A percentile compares a stretch with the other conserved stretches of the same genome.
Evolutionary conservation across 805 yeast genomes (phyloP).

Genomic region (Candida taoyuanica): DNA sequence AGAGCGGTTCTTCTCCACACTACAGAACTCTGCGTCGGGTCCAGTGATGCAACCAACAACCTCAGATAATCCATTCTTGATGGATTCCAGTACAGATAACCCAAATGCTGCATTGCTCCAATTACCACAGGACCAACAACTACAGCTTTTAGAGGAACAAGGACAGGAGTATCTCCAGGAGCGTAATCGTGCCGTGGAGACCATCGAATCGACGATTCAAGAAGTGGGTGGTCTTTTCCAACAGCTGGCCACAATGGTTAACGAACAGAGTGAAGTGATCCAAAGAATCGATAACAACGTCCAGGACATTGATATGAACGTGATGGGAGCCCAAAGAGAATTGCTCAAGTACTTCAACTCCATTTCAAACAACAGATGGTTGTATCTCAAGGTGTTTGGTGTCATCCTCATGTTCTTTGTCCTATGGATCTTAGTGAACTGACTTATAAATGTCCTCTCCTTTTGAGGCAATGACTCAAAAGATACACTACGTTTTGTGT

Average conservation of each 20-base stretch:
- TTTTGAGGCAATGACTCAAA: no score
- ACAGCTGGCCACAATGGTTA: slow-evolving; percentile 95
- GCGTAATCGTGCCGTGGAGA: slow-evolving; percentile 86
- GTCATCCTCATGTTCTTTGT: slow-evolving; percentile 72
- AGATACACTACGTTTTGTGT: no score
- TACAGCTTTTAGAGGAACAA: slow-evolving; percentile 82
- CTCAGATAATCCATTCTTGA: slow-evolving; percentile 36
- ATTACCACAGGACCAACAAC: slow-evolving; percentile 82
- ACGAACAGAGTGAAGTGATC: slow-evolving; percentile 93
- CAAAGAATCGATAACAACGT: slow-evolving; percentile 94
- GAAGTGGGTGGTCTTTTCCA: slow-evolving; percentile 94
- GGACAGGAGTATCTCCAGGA: slow-evolving; percentile 70
- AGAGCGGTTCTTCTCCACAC: slow-evolving; percentile 67
- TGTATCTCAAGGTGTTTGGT: slow-evolving; percentile 85
- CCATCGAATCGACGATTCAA: slow-evolving; percentile 94
- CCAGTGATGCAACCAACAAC: slow-evolving; percentile 17
- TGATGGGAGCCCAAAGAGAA: slow-evolving; percentile 92
- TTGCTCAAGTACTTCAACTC: slow-evolving; percentile 83
- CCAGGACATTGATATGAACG: slow-evolving; percentile 86
- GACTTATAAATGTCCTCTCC: no score
- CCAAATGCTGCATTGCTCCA: slow-evolving; percentile 41
- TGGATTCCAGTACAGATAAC: slow-evolving; percentile 19
- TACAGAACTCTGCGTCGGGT: slow-evolving; percentile 22
- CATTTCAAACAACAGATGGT: slow-evolving; percentile 88
- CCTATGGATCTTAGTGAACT: slow-evolving; percentile 76